Evolutionary conservation across 805 yeast species (phyloP).

Genomic region (Saccharomycopsis olivae): DNA sequence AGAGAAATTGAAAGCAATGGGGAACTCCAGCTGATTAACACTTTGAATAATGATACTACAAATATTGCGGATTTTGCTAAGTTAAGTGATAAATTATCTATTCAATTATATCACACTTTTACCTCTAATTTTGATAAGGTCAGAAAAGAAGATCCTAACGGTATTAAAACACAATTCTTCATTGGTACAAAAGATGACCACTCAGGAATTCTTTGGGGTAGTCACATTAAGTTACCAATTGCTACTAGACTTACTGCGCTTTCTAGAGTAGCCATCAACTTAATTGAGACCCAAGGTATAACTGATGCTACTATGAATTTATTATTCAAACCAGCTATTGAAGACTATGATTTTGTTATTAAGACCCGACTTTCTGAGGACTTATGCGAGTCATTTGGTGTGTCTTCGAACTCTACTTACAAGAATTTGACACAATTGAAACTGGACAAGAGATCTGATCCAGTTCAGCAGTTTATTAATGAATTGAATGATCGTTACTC

Average conservation of each 20-base stretch:
- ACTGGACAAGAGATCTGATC: conserved; percentile 35
- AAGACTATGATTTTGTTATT: conserved; percentile 77
- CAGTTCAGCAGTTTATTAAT: conserved; percentile 44
- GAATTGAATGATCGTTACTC: conserved; percentile 57
- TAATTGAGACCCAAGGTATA: conserved; percentile 38
- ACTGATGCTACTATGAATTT: conserved; percentile 34
- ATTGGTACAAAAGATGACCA: conserved; percentile 76
- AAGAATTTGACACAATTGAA: conserved; percentile 38
- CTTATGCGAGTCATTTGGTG: conserved; percentile 42
- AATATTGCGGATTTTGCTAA: conserved; percentile 28
- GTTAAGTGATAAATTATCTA: conserved; percentile 50
- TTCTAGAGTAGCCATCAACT: conserved; percentile 59
- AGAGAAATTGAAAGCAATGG: conserved; percentile 24
- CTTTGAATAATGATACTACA: conserved; percentile 1
- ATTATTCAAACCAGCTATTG: conserved; percentile 70
- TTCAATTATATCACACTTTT: conserved; percentile 51
- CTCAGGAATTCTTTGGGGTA: conserved; percentile 81
- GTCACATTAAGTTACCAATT: conserved; percentile 55
- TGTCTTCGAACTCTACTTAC: conserved; percentile 42
- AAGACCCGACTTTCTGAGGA: conserved; percentile 30
- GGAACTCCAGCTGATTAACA: conserved; percentile 19
- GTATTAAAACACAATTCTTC: conserved; percentile 67
- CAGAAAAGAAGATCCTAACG: conserved; percentile 73
- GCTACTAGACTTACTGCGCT: conserved; percentile 84
- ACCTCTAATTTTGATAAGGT: conserved; percentile 54